Conservation (phyloP, 306 rosid genomes). For the Elaeagnus macrophylla region DNA sequence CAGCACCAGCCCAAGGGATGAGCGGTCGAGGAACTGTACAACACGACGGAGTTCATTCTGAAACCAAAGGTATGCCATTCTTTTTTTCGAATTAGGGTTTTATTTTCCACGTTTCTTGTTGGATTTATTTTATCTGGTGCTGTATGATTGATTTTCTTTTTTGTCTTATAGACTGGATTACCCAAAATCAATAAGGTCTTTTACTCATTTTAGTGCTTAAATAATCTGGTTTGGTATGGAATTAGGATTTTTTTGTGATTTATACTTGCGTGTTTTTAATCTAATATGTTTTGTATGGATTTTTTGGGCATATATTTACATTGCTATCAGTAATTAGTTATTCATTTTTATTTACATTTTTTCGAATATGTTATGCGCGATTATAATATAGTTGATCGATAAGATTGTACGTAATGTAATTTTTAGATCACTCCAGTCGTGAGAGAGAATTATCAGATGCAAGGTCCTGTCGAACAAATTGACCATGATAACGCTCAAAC, state of each 20-base stretch:
- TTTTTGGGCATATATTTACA: no score
- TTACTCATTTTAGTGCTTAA: conserved; percentile 32
- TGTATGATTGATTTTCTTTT: background rate
- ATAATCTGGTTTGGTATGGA: conserved; percentile 10
- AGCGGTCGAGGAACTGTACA: conserved; percentile 29
- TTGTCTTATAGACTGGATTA: background rate
- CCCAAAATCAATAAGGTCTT: conserved; percentile 15
- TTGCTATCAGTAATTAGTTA: background rate
- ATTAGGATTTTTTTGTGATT: conserved; percentile 17
- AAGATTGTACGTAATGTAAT: conserved; percentile 31
- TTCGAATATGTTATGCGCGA: background rate
- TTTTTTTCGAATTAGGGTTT: conserved; percentile 35
- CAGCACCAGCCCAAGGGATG: conserved; percentile 25
- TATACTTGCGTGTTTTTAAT: background rate
- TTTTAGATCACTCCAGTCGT: conserved; percentile 41
- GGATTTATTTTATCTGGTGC: conserved; percentile 2
- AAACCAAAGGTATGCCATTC: conserved; percentile 44
- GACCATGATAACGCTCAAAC: conserved; percentile 25
- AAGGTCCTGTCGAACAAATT: conserved; percentile 30
- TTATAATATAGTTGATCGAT: conserved; percentile 12
- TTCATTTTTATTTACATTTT: background rate
- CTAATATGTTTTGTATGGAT: background rate
- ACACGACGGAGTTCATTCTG: conserved; percentile 26
- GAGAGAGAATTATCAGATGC: conserved; percentile 40
- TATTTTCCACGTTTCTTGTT: conserved; percentile 9